phyloP scores from a whole-genome alignment of 2,329 filamentous ascomycete genomes.

The Cordyceps farinosa region DNA sequence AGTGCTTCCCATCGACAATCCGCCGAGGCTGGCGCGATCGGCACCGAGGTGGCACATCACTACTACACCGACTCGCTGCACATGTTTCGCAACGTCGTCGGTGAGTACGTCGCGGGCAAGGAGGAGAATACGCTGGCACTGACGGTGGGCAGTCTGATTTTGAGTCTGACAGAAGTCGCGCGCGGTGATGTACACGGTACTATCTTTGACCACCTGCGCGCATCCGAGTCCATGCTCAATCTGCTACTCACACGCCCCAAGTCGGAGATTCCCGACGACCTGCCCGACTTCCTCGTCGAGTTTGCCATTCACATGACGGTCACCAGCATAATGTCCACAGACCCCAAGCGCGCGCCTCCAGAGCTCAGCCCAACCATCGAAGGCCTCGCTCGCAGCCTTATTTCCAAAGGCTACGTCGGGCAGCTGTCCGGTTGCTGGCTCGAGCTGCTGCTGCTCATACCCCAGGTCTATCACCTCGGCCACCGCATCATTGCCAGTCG shows the following conservation, averaged over 20 bases:
- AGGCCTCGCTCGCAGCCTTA: conserved; percentile 28
- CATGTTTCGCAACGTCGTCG: conserved; percentile 35
- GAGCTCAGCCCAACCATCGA: conserved; percentile 32
- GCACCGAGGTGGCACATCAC: conserved; percentile 31
- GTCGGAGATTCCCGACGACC: conserved; percentile 31
- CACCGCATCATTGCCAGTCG: conserved; percentile 35
- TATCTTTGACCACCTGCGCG: conserved; percentile 43
- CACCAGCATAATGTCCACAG: conserved; percentile 45
- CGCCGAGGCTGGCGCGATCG: conserved; percentile 26
- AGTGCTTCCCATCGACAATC: conserved; percentile 38
- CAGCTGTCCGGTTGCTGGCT: conserved; percentile 40
- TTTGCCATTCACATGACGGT: conserved; percentile 47
- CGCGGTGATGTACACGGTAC: conserved; percentile 44
- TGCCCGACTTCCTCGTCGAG: conserved; percentile 45
- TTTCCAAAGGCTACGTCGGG: conserved; percentile 33
- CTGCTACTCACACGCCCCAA: conserved; percentile 34
- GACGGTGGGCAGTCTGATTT: conserved; percentile 42
- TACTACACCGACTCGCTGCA: conserved; percentile 37
- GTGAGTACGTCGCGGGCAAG: conserved; percentile 32
- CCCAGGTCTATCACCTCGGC: conserved; percentile 41
- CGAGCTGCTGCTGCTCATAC: conserved; percentile 35
- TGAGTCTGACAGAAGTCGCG: conserved; percentile 46
- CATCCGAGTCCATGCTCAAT: conserved; percentile 40
- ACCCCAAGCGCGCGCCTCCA: conserved; percentile 29
- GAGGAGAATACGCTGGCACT: conserved; percentile 37